Evolutionary conservation across 2,329 filamentous ascomycete genomes (phyloP), one percentile per base, ranked within the genome.

Genomic region (Alternaria sp.): DNA sequence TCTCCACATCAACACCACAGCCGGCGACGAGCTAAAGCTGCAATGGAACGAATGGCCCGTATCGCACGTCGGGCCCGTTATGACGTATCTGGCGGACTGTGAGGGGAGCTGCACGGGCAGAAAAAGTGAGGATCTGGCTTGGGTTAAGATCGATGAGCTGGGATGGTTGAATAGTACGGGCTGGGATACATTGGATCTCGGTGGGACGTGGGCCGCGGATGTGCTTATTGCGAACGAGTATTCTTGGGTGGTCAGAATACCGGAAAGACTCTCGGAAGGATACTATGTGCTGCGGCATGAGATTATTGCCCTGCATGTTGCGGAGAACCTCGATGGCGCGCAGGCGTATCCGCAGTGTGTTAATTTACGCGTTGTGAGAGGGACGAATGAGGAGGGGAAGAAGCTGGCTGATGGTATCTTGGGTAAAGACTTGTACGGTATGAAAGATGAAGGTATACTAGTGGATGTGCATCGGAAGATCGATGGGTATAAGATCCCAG

Each of bases 271-370:
- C 30, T 71, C 64, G 6, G 68, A 77, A 0, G 86, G 86, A 0
- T 74, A 81, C 49, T 88, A 87, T 62, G 83, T 88, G 19, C 69
- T 88, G 23, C 77, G 86, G 4, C 85, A 87, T 67, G 86, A 87
- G 72, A 80, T 82, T 30, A 82, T 84, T 54, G 85, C 81, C 6
- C 71, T 86, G 15, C 85, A 86, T 63, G 74, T 76, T 0, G 80
- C 81, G 1, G 68, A 76, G 7, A 70, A 79, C 3, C n/a, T 58
- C 28, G 80, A 84, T 60, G 84, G 84, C 13, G 84, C 84, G 8
- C 85, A 84, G 79, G 81, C 79, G 74, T 86, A 84, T 74, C 84
- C 80, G 44, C 83, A 85, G 74, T 87, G 85, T 68, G 70, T 85
- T 46, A 86, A 85, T 71, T 62, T 86, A 15, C 73, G 79, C 58